phyloP scores from a whole-genome alignment of 2,329 filamentous ascomycete species.

The Calonectria pauciramosa region DNA sequence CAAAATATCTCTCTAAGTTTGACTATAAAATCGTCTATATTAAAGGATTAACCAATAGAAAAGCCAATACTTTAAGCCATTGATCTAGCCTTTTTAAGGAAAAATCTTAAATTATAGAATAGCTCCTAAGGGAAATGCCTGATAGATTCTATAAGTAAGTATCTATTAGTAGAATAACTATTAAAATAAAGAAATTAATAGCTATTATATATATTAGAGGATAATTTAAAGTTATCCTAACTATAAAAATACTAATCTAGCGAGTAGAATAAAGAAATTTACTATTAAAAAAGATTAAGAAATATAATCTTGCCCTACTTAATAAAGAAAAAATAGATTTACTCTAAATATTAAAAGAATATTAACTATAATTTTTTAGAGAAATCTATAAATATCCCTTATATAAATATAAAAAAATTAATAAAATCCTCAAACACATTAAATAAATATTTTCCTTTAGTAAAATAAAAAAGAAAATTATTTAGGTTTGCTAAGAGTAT shows the following conservation, averaged over 20 bases:
- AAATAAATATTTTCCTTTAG: slow-evolving; percentile 19
- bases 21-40: no score
- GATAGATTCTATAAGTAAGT: background rate
- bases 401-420: slow-evolving; percentile 27
- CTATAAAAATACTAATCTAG: no score
- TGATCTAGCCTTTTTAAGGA: slow-evolving; percentile 16
- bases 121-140: slow-evolving; percentile 14
- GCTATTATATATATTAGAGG: background rate
- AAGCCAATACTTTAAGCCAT: slow-evolving; percentile 21
- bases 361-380: no score
- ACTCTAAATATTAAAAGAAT: background rate
- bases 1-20: no score
- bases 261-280: slow-evolving; percentile 1
- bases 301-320: background rate
- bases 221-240: no score
- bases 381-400: slow-evolving; percentile 15
- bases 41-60: no score
- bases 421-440: slow-evolving; percentile 20
- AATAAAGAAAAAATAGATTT: background rate
- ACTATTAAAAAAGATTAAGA: no score
- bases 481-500: no score
- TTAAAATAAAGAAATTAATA: background rate
- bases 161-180: background rate
- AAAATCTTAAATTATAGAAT: slow-evolving; percentile 21
- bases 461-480: no score